Conservation (phyloP, 768 basidiomycete genomes). For the Dentipellis sp. region DNA sequence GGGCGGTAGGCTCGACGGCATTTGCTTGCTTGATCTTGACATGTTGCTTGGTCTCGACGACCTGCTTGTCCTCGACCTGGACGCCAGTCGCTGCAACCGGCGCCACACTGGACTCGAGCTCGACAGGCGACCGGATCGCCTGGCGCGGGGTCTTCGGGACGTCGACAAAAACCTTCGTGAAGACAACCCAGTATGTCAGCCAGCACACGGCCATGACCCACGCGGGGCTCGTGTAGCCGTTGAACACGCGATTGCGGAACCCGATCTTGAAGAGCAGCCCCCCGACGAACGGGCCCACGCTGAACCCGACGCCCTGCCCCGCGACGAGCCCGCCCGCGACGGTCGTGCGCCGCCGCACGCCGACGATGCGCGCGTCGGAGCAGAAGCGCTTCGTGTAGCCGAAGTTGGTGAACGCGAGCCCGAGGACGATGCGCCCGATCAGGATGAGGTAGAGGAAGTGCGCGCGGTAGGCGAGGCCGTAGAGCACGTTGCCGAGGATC, state of each 20-base stretch:
- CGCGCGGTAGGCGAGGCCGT: constrained; percentile 50
- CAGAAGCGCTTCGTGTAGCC: constrained; percentile 67
- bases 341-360: constrained; percentile 50
- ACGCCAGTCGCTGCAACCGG: neutral
- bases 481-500: constrained; percentile 48
- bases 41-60: neutral
- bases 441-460: constrained; percentile 62
- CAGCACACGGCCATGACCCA: constrained; percentile 56
- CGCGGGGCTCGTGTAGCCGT: constrained; percentile 58
- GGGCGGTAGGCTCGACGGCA: neutral
- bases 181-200: constrained; percentile 38
- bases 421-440: constrained; percentile 54
- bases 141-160: constrained; percentile 12
- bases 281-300: constrained; percentile 53
- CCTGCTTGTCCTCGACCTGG: neutral
- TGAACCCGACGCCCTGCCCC: constrained; percentile 54
- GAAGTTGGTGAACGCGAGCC: constrained; percentile 51
- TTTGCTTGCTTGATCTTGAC: neutral
- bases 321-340: constrained; percentile 55
- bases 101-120: neutral
- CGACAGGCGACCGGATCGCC: neutral
- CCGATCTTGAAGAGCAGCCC: constrained; percentile 55
- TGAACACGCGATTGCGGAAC: constrained; percentile 46
- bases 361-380: constrained; percentile 58
- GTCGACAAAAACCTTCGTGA: constrained; percentile 24